Percentiles rank a stretch among this genome's conserved stretches.
Conservation (phyloP, 345 rosid genomes). For the Camelina sativa region DNA sequence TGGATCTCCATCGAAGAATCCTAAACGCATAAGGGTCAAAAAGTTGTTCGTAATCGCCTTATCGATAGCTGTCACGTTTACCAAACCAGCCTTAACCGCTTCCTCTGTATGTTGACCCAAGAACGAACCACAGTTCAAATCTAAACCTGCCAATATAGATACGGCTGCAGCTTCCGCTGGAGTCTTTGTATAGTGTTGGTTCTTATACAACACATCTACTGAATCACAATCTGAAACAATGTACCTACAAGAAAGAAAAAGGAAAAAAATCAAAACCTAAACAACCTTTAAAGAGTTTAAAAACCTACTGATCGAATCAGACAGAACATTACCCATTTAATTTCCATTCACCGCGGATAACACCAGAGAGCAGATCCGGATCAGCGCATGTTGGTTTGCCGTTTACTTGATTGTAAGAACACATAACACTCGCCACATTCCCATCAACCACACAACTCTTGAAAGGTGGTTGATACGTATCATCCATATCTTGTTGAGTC, state of each 20-base stretch:
- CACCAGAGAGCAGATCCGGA: conserved; percentile 70
- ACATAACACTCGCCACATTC: conserved; percentile 97
- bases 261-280: neutral
- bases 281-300: neutral
- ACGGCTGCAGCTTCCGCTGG: conserved; percentile 91
- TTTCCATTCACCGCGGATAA: conserved; percentile 86
- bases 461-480: conserved; percentile 96
- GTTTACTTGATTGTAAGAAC: conserved; percentile 91
- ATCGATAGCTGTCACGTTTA: conserved; percentile 60
- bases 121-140: conserved; percentile 83
- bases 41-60: conserved; percentile 81
- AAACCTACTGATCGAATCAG: neutral
- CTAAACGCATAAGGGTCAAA: conserved; percentile 82
- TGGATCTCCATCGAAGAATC: conserved; percentile 94
- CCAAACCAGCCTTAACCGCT: conserved; percentile 72
- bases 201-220: conserved; percentile 59
- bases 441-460: conserved; percentile 96
- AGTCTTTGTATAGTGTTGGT: conserved; percentile 82
- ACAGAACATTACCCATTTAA: conserved; percentile 63
- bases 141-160: conserved; percentile 78
- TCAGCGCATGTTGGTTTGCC: conserved; percentile 95
- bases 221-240: conserved; percentile 94
- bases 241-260: conserved; percentile 54
- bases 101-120: conserved; percentile 75
- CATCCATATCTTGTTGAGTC: conserved; percentile 88